Base-by-base conservation (phyloP, 371 early-diverging fungal genomes). In the Syncephalastrum sp. region DNA sequence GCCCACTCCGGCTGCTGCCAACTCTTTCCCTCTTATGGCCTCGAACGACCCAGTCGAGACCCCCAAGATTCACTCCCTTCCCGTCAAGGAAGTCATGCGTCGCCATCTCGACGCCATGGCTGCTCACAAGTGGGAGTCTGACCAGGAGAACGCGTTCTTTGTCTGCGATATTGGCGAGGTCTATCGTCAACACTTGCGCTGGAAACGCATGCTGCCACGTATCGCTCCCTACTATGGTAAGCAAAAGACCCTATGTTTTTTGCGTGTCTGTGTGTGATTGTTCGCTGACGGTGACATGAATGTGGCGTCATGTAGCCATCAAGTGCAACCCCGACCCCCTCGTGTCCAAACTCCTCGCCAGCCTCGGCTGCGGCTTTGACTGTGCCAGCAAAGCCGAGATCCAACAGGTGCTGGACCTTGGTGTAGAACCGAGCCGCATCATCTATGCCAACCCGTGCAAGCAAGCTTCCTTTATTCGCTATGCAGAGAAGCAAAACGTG, bases 401-500 rank as follows among this genome's bases (percentile, higher is more conserved):
- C 50, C 86, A 93, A 60, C 82, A 84, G 52, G 90, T 91, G 45
- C 82, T 97, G 54, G 79, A 84, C 33, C 68, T 84, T 49, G 95
- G 95, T 54, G 91, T 88, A 1, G 84, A 84, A 43, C 82, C 96
- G 15, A 69, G 70, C 29, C 82, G 89, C 53, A 90, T 98, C 66
- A 96, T 98, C 68, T 98, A 94, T 61, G 99, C 99, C 60, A 96
- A 98, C 77, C 98, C 99, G 33, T 97, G 98, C 85, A 98, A 98
- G 81, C 95, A 94, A 63, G 83, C 87, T 21, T 95, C 96, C 15
- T 95, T 93, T 70, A 86, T 98, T 65, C 89, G 91, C 53, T 94
- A 82, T 64, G 95, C 97, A 12, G 74, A 77, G 23, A 76, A 79
- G 50, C 81, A 86, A 50, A 85, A 86, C 60, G 94, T 98, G 23